Percentiles rank a stretch among this genome's conserved stretches.
phyloP scores from a whole-genome alignment of 1,284 basidiomycete species.

The Takashimella tepidaria region DNA sequence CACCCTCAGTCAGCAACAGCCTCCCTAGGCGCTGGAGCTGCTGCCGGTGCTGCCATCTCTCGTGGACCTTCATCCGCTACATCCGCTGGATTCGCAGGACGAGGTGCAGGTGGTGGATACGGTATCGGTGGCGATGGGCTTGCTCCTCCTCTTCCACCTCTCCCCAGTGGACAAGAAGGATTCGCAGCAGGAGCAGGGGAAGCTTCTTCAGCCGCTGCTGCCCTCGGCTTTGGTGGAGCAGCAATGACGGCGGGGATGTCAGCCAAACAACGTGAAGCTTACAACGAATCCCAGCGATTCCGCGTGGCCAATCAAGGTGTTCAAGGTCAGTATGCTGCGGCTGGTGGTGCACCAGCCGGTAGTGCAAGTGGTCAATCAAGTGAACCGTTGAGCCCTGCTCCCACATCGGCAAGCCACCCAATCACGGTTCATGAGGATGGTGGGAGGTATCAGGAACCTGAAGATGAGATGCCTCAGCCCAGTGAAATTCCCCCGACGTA shows the following conservation, averaged over 20 bases:
- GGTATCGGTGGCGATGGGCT: neutral
- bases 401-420: constrained; percentile 10
- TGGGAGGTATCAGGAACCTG: constrained; percentile 21
- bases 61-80: constrained; percentile 35
- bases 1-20: constrained; percentile 33
- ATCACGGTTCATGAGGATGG: constrained; percentile 38
- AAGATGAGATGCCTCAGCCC: constrained; percentile 5
- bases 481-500: constrained; percentile 38
- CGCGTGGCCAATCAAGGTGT: constrained; percentile 29
- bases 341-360: neutral
- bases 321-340: neutral
- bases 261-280: constrained; percentile 41
- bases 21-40: constrained; percentile 17
- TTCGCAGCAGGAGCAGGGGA: constrained; percentile 12
- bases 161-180: constrained; percentile 1
- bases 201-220: constrained; percentile 6
- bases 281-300: constrained; percentile 34
- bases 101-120: constrained; percentile 24
- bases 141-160: neutral
- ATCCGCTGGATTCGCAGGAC: constrained; percentile 41
- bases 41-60: constrained; percentile 15
- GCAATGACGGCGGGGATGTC: constrained; percentile 22
- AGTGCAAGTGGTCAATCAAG: constrained; percentile 6
- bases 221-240: constrained; percentile 10
- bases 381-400: constrained; percentile 17